Evolutionary conservation across 257 asterid species (phyloP).

Genomic region (Primulina tabacum): DNA sequence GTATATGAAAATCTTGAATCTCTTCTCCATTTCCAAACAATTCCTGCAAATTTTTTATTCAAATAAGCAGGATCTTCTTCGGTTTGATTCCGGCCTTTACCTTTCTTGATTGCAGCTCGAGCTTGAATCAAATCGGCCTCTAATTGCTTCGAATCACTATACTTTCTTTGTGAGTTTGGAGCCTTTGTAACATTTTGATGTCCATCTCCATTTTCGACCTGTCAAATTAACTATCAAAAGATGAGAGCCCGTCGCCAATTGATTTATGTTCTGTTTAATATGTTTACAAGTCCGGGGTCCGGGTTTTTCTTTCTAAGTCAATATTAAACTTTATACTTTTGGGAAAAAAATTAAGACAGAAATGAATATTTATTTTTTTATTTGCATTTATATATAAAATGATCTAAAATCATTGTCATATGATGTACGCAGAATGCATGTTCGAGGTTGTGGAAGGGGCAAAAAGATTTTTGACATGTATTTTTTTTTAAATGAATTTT

Average conservation of each 20-base stretch:
- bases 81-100: conserved; percentile 26
- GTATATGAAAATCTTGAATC: conserved; percentile 53
- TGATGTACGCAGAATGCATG: no score
- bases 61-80: conserved; percentile 33
- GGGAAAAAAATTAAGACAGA: no score
- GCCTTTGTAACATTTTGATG: conserved; percentile 9
- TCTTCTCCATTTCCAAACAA: conserved; percentile 64
- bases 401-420: no score
- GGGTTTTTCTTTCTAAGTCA: no score
- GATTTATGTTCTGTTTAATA: not conserved
- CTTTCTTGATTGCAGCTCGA: conserved; percentile 47
- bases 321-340: no score
- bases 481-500: no score
- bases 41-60: conserved; percentile 36
- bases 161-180: conserved; percentile 16
- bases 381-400: no score
- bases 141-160: conserved; percentile 34
- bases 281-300: no score
- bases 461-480: no score
- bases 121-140: conserved; percentile 51
- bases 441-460: no score
- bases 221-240: conserved; percentile 7
- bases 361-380: no score
- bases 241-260: not conserved
- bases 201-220: conserved; percentile 25